phyloP scores from a whole-genome alignment of 768 basidiomycete genomes.

The Royoungia palumana region DNA sequence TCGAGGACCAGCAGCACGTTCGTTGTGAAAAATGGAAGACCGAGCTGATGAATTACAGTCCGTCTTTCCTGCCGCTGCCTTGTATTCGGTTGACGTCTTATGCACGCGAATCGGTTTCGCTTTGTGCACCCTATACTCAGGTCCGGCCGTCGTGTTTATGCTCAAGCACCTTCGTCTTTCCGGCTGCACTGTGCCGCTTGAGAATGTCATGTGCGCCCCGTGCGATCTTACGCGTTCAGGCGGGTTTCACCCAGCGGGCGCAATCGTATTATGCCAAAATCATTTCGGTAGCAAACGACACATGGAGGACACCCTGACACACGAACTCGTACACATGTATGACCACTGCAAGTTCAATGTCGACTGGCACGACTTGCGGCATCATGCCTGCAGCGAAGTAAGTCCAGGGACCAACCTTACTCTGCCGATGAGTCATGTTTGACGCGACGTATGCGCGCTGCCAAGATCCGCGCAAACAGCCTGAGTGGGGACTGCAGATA shows the following conservation, averaged over 20 bases:
- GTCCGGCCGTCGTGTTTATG: constrained; percentile 88
- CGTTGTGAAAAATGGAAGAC: constrained; percentile 69
- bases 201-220: constrained; percentile 79
- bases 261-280: constrained; percentile 83
- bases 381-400: constrained; percentile 98
- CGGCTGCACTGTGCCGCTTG: constrained; percentile 65
- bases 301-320: constrained; percentile 90
- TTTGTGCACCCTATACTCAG: constrained; percentile 38
- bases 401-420: constrained; percentile 21
- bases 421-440: neutral
- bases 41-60: constrained; percentile 68
- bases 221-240: constrained; percentile 75
- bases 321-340: constrained; percentile 94
- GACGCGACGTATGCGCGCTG: neutral
- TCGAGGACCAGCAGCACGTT: constrained; percentile 37
- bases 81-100: constrained; percentile 6
- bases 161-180: constrained; percentile 80
- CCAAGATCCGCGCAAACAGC: constrained; percentile 91
- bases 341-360: constrained; percentile 95
- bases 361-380: constrained; percentile 84
- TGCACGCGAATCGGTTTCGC: constrained; percentile 11
- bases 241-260: constrained; percentile 80
- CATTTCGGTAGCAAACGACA: constrained; percentile 77
- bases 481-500: constrained; percentile 91
- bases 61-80: constrained; percentile 29